These are phyloP conservation scores for Cucurbita maxima DNA, from an alignment of 306 rosid species.

Conservation along the genomic window DNA sequence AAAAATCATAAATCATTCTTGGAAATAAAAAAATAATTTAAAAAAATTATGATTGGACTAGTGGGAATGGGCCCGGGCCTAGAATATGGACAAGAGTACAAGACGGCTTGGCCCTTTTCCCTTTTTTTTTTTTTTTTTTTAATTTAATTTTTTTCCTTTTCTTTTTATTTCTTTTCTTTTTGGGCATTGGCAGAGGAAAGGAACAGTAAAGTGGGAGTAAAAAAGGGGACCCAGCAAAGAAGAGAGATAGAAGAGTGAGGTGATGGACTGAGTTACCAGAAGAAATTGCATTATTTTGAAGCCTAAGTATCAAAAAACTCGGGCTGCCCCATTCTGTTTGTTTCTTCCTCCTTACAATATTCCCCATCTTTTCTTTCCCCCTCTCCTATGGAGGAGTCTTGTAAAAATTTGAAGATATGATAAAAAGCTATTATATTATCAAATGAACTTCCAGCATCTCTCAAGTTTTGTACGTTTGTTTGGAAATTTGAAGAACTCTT, in stretches of 20 bases:
- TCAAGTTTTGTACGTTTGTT: not conserved
- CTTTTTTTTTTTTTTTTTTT: not conserved
- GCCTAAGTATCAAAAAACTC: not conserved
- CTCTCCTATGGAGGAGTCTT: not conserved
- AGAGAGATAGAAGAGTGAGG: not conserved
- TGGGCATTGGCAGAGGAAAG: not conserved
- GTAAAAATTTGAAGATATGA: not conserved
- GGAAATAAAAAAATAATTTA: not conserved
- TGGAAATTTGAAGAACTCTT: not conserved
- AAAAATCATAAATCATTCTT: not conserved
- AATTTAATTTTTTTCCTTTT: not conserved
- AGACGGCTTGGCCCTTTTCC: constrained; percentile 53
- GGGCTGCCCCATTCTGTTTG: not conserved
- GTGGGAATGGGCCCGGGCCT: constrained; percentile 28
- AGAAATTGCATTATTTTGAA: not conserved
- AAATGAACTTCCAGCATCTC: not conserved
- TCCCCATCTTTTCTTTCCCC: not conserved
- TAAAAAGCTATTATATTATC: not conserved
- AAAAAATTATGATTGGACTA: not conserved
- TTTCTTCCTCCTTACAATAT: not conserved
- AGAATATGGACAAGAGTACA: constrained; percentile 35
- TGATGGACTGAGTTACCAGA: not conserved
- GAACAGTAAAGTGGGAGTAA: not conserved
- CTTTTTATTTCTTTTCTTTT: too few relatives aligned
- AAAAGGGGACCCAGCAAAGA: constrained; percentile 6